phyloP scores from a whole-genome alignment of 768 basidiomycete genomes.

The Mycena latifolia region DNA sequence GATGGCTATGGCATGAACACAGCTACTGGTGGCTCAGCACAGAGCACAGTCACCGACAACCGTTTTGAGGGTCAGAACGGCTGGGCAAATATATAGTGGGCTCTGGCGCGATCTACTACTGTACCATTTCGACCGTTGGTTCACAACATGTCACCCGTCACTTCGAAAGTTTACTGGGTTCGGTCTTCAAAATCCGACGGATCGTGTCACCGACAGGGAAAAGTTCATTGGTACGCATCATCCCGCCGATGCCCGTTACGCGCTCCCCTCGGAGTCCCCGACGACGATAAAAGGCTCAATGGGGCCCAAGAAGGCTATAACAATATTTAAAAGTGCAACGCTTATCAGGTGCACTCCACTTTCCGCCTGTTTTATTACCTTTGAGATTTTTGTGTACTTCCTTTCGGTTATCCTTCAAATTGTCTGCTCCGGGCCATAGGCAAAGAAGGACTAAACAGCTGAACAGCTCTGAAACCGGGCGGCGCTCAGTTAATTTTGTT shows the following conservation, averaged over 20 bases:
- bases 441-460: too few species aligned
- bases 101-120: neutral
- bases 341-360: constrained; percentile 9
- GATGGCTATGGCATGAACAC: too few species aligned
- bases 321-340: constrained; percentile 5
- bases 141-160: neutral
- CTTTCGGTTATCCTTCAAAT: neutral
- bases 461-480: too few species aligned
- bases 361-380: constrained; percentile 4
- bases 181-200: constrained; percentile 6
- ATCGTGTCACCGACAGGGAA: neutral
- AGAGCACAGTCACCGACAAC: too few species aligned
- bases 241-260: neutral
- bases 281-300: neutral
- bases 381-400: constrained; percentile 3
- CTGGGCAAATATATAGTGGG: too few species aligned
- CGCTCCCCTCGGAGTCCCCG: too few species aligned
- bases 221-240: neutral
- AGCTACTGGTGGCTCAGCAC: too few species aligned
- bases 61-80: too few species aligned
- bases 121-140: constrained; percentile 1
- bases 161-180: too few species aligned
- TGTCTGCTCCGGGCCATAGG: neutral
- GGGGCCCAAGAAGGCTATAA: neutral
- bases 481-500: too few species aligned